Evolutionary conservation across 208 protist genomes (phyloP), one percentile per base, ranked within the genome.

Genomic region (Trypanosoma caninum): DNA sequence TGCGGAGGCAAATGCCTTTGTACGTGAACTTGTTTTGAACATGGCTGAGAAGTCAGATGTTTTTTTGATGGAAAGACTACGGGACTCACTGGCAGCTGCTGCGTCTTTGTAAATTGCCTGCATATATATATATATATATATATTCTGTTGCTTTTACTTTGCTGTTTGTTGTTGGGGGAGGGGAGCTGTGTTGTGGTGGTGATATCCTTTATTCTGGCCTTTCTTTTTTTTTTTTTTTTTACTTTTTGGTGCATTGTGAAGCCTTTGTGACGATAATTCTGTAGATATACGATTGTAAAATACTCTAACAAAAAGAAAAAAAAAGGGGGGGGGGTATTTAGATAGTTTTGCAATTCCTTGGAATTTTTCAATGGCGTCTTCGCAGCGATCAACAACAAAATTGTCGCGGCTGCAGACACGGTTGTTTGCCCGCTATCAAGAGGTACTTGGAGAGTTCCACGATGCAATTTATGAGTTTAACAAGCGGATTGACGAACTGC

Each of bases 361-460:
- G n/a, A n/a, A n/a, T 16, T 47, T 44, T 14, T 6, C 3, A 22
- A 72, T 65, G 54, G 23, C 27, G 2, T 52, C 58, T 14, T 20
- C 58, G 20, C 53, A 52, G 50, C 51, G 30, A 28, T 4, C 37
- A 23, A 23, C 54, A 25, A 20, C 16, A 31, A 57, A 63, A 30
- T 53, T 65, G 37, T 67, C 82, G 20, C 69, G 74, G 7, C 75
- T 92, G 35, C 67, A 59, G 40, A 56, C 75, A 18, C 57, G 75
- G 27, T 64, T 82, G 20, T 67, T 48, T 3, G 65, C 59, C 1
- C 70, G 77, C 7, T 70, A 87, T 45, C 65, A 82, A 6, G 66
- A 74, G 8, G 57, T 72, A 11, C 72, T 91, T 20, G 40, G 41
- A 5, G 38, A 42, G 14, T 94, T 89, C 47, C 78, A 80, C 45